Evolutionary conservation across 2,329 filamentous ascomycete genomes (phyloP).

Genomic region (Fonsecaea nubica): DNA sequence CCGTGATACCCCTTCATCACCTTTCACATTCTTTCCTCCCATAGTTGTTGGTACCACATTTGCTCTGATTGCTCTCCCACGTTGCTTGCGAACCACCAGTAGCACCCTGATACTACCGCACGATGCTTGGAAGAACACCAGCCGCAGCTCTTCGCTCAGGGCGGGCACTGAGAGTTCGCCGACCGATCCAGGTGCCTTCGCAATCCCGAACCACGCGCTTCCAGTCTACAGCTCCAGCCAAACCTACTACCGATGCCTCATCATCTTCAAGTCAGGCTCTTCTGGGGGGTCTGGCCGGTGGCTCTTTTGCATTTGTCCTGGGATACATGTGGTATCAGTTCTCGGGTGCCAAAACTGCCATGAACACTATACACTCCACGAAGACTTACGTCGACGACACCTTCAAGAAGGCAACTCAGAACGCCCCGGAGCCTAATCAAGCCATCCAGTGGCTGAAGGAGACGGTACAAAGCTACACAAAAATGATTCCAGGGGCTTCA

Average conservation of each 20-base stretch:
- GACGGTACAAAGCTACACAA: slow-evolving; percentile 71
- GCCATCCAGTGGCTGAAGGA: slow-evolving; percentile 70
- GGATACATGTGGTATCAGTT: slow-evolving; percentile 62
- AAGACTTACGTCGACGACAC: slow-evolving; percentile 67
- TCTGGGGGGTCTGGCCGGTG: slow-evolving; percentile 59
- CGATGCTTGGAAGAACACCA: slow-evolving; percentile 32
- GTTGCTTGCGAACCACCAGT: background rate
- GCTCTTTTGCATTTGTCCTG: slow-evolving; percentile 53
- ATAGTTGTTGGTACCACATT: background rate
- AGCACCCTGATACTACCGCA: background rate
- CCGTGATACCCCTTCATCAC: background rate
- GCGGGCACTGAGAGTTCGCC: slow-evolving; percentile 25
- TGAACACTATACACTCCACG: slow-evolving; percentile 61
- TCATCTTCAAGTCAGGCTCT: slow-evolving; percentile 45
- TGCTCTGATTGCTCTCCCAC: background rate
- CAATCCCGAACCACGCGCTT: slow-evolving; percentile 25
- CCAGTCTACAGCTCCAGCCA: slow-evolving; percentile 26
- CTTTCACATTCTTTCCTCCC: background rate
- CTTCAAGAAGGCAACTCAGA: slow-evolving; percentile 65
- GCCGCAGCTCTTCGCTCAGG: slow-evolving; percentile 29
- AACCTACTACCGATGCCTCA: slow-evolving; percentile 15
- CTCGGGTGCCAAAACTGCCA: slow-evolving; percentile 58
- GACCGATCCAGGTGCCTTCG: slow-evolving; percentile 14
- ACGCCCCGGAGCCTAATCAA: slow-evolving; percentile 70
- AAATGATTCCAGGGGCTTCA: slow-evolving; percentile 73